Evolutionary conservation across 108 stramenopile genomes (phyloP).

Genomic region (Nannochloropsis salina): DNA sequence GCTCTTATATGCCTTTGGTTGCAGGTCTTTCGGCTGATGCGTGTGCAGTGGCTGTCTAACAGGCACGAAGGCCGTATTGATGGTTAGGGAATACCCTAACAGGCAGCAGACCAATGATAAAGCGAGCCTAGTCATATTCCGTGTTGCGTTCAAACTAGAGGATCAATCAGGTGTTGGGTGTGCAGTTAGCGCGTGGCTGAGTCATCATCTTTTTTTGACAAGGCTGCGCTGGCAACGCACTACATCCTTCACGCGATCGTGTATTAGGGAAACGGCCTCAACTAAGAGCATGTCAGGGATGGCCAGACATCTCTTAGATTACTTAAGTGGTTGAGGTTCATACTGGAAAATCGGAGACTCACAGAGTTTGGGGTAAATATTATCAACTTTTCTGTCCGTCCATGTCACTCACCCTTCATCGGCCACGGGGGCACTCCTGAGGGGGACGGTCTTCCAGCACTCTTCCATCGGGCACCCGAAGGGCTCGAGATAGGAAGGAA

Average conservation of each 20-base stretch:
- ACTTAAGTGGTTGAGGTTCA: too few species aligned
- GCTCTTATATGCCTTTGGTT: neutral
- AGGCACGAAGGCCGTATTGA: neutral
- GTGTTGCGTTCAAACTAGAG: too few species aligned
- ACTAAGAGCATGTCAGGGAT: too few species aligned
- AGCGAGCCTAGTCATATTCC: neutral
- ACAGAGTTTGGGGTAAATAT: neutral
- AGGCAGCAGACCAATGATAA: neutral
- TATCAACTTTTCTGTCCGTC: constrained; percentile 13
- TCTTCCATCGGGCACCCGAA: neutral
- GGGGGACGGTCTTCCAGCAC: constrained; percentile 16
- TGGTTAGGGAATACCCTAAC: neutral
- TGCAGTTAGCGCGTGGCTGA: too few species aligned
- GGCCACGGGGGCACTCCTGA: neutral
- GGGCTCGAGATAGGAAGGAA: neutral
- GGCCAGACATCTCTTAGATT: too few species aligned
- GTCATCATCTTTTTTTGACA: too few species aligned
- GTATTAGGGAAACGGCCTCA: too few species aligned
- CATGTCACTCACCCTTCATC: constrained; percentile 20
- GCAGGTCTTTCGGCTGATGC: neutral
- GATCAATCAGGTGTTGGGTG: too few species aligned
- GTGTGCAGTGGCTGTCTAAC: neutral
- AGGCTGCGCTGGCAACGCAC: too few species aligned
- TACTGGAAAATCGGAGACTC: too few species aligned
- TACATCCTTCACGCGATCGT: too few species aligned